Conservation (phyloP, 2,329 filamentous ascomycete genomes). For the Laburnicola sp. region DNA sequence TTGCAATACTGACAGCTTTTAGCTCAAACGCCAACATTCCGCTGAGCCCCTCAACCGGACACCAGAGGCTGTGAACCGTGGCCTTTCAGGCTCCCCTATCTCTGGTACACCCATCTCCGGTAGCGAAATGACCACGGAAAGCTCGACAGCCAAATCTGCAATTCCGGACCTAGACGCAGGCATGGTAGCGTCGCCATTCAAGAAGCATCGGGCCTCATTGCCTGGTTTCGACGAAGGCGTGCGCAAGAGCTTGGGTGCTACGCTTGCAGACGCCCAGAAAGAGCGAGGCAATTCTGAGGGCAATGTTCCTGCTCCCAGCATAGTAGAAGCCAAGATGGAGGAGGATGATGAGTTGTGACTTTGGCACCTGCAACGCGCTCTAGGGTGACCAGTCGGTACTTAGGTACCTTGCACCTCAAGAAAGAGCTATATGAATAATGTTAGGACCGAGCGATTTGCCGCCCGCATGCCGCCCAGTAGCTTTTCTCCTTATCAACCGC, state of each 20-base stretch:
- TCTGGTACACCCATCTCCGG: constrained; percentile 27
- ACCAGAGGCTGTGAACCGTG: constrained; percentile 24
- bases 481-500: constrained; percentile 1
- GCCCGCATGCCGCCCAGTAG: not conserved
- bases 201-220: constrained; percentile 71
- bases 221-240: constrained; percentile 53
- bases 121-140: constrained; percentile 21
- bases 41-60: constrained; percentile 63
- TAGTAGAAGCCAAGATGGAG: constrained; percentile 42
- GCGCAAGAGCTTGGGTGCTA: constrained; percentile 42
- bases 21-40: constrained; percentile 83
- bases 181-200: constrained; percentile 69
- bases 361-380: constrained; percentile 28
- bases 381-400: constrained; percentile 17
- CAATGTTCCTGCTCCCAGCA: constrained; percentile 24
- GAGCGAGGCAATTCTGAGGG: constrained; percentile 40
- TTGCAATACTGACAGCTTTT: constrained; percentile 24
- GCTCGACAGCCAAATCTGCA: constrained; percentile 37
- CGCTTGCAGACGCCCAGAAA: constrained; percentile 36
- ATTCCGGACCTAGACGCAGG: constrained; percentile 49
- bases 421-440: not conserved
- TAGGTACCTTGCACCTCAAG: not conserved
- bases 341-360: constrained; percentile 53
- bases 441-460: not conserved
- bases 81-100: constrained; percentile 30